Percentiles rank a stretch among this genome's conserved stretches.
phyloP scores from a whole-genome alignment of 768 basidiomycete genomes.

The Suillus alpinus region DNA sequence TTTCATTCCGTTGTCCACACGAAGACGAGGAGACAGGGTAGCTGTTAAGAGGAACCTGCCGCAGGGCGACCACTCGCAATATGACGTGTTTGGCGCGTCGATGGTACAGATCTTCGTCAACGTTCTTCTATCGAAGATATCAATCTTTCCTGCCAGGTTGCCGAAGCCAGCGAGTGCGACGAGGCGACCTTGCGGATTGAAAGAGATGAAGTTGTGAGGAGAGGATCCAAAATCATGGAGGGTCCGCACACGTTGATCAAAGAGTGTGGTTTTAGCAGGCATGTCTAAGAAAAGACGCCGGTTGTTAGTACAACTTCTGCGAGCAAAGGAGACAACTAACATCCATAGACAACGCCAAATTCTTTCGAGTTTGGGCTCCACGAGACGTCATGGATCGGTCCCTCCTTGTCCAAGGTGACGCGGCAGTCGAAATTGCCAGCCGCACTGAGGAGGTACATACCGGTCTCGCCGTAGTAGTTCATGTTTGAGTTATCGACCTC shows the following conservation, averaged over 20 bases:
- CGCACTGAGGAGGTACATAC: constrained; percentile 65
- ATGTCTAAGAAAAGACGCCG: constrained; percentile 54
- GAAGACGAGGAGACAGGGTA: constrained; percentile 89
- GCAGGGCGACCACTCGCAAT: constrained; percentile 94
- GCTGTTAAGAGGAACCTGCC: constrained; percentile 93
- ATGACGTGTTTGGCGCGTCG: constrained; percentile 89
- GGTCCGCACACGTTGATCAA: constrained; percentile 85
- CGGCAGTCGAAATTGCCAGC: constrained; percentile 93
- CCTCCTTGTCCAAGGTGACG: constrained; percentile 89
- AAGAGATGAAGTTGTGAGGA: constrained; percentile 89
- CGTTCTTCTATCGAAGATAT: constrained; percentile 86
- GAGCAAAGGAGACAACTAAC: constrained; percentile 47
- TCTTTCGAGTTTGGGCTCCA: constrained; percentile 98
- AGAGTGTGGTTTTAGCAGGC: constrained; percentile 91
- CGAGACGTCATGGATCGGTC: constrained; percentile 92
- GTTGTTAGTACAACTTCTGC: background rate
- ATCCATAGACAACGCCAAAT: constrained; percentile 95
- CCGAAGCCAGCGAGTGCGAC: constrained; percentile 93
- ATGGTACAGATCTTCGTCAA: constrained; percentile 75
- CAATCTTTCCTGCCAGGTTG: constrained; percentile 92
- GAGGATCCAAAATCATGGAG: constrained; percentile 89
- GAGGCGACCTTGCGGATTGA: constrained; percentile 90
- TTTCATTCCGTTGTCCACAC: constrained; percentile 97
- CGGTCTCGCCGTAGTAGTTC: constrained; percentile 98
- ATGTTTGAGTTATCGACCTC: constrained; percentile 97